Evolutionary conservation across 352 stramenopile species (phyloP), one percentile per base, ranked within the genome.

Genomic region (Pythium chondricola): DNA sequence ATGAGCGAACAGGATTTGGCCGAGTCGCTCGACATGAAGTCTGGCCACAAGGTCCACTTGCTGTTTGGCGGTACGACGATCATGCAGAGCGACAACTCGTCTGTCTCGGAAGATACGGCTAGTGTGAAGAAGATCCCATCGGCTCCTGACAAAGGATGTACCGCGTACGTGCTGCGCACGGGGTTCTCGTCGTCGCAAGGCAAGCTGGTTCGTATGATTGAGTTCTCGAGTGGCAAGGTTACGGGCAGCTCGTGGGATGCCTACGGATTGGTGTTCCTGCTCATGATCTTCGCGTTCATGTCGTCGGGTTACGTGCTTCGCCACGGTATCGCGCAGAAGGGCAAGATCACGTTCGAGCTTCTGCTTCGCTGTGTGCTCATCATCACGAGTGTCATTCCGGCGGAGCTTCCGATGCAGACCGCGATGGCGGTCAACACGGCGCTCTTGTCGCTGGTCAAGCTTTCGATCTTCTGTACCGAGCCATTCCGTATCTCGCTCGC

Each of bases 301-400:
- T 97, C 95, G 29, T 95, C 96, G 20, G 74, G 72, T 14, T 97
- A 97, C 47, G 97, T 99, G 20, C 67, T 99, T n/a, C 58, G 71
- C 26, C 78, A 95, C 42, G 83, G 84, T 46, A 85, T 94, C 39
- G 77, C 63, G 2, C 78, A 95, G 47, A 91, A 94, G 58, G 73
- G 79, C 18, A 95, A 97, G 45, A 97, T 94, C 59, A 91, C 88
- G 39, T 99, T 97, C 54, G 96, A 98, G 54, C 74, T 99, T 11
- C 56, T 98, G 16, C 74, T 99, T 18, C 95, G 98, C 49, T 98
- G 97, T 55, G 93, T 99, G 33, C 93, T 99, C 30, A 99, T 99
- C 52, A 96, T 99, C 55, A 99, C 97, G 16, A 97, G 83, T 43
- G 97, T 99, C 3, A 97, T 99, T 38, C 97, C 97, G 6, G 96